phyloP scores from a whole-genome alignment of 1,139 yeast genomes.

The Pichia sp. region DNA sequence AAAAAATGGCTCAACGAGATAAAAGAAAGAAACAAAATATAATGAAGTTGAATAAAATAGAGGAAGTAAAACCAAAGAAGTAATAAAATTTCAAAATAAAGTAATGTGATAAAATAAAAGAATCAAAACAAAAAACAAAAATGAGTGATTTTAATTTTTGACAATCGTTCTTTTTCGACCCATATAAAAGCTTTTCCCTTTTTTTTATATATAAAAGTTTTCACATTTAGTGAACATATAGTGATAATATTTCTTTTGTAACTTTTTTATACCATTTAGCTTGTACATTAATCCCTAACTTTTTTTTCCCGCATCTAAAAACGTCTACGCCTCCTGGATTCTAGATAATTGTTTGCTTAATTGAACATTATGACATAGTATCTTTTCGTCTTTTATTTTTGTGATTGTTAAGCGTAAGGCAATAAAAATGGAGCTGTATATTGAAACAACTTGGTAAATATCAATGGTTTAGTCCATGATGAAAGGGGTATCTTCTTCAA shows the following conservation, averaged over 20 bases:
- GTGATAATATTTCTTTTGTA: background rate
- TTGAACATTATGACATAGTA: background rate
- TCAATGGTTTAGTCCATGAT: slow-evolving; percentile 16
- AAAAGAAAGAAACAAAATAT: background rate
- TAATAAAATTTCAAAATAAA: background rate
- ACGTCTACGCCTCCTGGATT: background rate
- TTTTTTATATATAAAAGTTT: background rate
- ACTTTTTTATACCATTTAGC: background rate
- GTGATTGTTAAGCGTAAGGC: background rate
- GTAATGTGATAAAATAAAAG: background rate
- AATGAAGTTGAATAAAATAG: background rate
- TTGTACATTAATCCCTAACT: background rate
- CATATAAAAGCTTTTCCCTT: background rate
- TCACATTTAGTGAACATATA: background rate
- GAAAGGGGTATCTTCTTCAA: slow-evolving; percentile 28
- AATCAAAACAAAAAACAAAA: background rate
- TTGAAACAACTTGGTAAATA: background rate
- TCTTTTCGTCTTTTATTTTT: background rate
- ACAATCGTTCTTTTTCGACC: background rate
- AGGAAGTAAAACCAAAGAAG: background rate
- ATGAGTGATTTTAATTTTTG: background rate
- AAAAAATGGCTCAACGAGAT: background rate
- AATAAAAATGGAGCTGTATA: background rate
- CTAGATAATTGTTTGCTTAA: background rate
- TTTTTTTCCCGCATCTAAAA: background rate